phyloP scores from a whole-genome alignment of 306 rosid genomes.

The Parietaria judaica region DNA sequence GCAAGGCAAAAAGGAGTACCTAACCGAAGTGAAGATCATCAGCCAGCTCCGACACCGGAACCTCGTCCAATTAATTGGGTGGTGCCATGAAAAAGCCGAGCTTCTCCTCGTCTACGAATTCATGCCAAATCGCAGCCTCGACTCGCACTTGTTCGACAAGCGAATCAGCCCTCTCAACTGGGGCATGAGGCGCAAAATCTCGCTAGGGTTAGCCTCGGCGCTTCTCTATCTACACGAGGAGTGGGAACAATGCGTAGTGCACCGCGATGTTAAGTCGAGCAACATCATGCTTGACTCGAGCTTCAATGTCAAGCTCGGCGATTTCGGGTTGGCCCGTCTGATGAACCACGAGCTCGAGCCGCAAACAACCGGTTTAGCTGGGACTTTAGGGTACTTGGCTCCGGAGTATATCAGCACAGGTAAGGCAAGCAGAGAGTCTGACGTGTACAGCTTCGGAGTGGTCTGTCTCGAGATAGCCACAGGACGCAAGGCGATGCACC shows the following conservation, averaged over 20 bases:
- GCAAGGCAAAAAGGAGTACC: conserved; percentile 6
- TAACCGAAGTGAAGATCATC: conserved; percentile 8
- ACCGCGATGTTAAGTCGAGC: conserved; percentile 9
- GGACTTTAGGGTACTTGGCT: conserved; percentile 4
- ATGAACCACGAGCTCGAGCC: conserved; percentile 1
- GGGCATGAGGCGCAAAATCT: not conserved
- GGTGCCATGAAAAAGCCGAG: conserved; percentile 6
- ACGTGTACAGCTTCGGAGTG: conserved; percentile 4
- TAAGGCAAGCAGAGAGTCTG: conserved; percentile 8
- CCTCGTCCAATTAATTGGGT: conserved; percentile 8
- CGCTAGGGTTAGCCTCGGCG: conserved; percentile 5
- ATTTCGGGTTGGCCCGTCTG: conserved; percentile 7
- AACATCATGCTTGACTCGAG: conserved; percentile 6
- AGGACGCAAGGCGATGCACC: not conserved
- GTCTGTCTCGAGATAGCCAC: not conserved
- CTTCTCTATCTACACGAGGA: conserved; percentile 10
- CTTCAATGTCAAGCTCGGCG: conserved; percentile 9
- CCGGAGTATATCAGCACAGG: not conserved
- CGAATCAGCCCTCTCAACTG: not conserved
- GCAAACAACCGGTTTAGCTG: not conserved
- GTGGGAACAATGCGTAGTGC: conserved; percentile 7
- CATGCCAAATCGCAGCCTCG: conserved; percentile 8
- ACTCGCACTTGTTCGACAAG: not conserved
- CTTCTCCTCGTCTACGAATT: conserved; percentile 6
- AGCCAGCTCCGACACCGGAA: conserved; percentile 4